Base-by-base conservation (phyloP, 352 stramenopile genomes). In the Pythium periplocum region DNA sequence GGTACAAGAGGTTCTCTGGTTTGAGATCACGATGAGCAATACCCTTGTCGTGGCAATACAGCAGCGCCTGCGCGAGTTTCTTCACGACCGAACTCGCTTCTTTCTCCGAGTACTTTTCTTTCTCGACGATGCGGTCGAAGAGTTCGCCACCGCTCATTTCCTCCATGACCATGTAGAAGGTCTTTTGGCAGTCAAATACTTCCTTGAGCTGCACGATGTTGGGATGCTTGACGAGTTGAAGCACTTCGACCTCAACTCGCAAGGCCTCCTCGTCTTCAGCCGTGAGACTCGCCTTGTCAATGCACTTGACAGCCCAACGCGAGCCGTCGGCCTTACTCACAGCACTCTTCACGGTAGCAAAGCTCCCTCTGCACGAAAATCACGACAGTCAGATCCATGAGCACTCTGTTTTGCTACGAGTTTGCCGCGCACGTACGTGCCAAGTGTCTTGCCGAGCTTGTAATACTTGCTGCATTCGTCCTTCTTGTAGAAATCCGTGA, bases 111-210 rank as follows among this genome's bases (percentile, higher is more conserved):
- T 97, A 97, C 51, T 96, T 93, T 36, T 95, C 81, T 55, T 96
- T 94, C 58, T 94, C 68, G 35, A 97, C 90, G 54, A 97, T 96
- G 51, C 90, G 75, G 57, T 97, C 90, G 59, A 97, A 98, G 34
- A 98, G 76, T 57, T 98, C 91, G 5, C 87, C 88, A 33, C 90
- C 91, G 41, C 73, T 92, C 73, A 94, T 90, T 51, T 95, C 75
- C 57, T 97, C 88, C 78, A 96, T 95, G 57, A 97, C 84, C 78
- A 97, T 93, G 73, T 95, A 94, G 45, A 96, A 93, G 30, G 82
- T 93, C 55, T 92, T 90, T 30, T 87, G 72, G 56, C 80, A 92
- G 65, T 95, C 81, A 56, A 93, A 96, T 11, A 96, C 78, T 40
- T 97, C 83, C 34, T 76, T 73, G n/a, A 97, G 67, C 40, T 75